These are phyloP conservation scores for Heliamphora pulchella DNA, from an alignment of 179 eudicot species.

Conservation along the genomic window DNA sequence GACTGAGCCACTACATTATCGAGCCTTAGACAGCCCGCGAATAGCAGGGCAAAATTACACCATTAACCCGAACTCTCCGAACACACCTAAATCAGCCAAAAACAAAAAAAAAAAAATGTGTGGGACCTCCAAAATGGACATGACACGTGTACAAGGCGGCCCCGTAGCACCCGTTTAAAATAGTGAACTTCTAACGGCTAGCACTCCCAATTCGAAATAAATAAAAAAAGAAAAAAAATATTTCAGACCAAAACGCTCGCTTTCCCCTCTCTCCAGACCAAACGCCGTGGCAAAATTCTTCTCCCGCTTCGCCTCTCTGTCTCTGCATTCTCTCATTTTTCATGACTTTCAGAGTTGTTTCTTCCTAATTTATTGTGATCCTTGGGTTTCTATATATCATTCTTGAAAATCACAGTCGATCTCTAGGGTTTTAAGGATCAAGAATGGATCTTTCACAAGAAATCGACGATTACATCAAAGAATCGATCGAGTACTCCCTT, in stretches of 20 bases:
- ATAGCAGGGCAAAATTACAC: too few species aligned
- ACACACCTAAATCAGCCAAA: too few species aligned
- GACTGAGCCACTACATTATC: too few species aligned
- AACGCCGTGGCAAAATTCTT: not conserved
- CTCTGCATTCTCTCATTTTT: not conserved
- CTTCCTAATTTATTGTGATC: not conserved
- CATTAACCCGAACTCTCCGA: too few species aligned
- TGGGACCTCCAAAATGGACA: too few species aligned
- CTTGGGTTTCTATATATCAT: not conserved
- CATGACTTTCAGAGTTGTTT: not conserved
- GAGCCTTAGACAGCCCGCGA: too few species aligned
- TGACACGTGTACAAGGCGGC: too few species aligned
- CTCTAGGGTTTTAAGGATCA: constrained; percentile 13
- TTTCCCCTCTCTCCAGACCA: not conserved
- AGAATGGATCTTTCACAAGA: constrained; percentile 58
- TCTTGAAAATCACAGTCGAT: not conserved
- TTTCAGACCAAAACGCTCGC: not conserved
- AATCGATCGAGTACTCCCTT: constrained; percentile 53
- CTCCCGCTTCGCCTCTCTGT: not conserved
- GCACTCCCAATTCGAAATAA: not conserved
- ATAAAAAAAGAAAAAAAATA: not conserved
- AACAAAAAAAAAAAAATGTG: too few species aligned
- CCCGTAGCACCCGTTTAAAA: not conserved
- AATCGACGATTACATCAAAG: constrained; percentile 54
- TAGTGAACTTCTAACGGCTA: constrained; percentile 5